phyloP scores from a whole-genome alignment of 75 land plant genomes.

The Pinus taeda region DNA sequence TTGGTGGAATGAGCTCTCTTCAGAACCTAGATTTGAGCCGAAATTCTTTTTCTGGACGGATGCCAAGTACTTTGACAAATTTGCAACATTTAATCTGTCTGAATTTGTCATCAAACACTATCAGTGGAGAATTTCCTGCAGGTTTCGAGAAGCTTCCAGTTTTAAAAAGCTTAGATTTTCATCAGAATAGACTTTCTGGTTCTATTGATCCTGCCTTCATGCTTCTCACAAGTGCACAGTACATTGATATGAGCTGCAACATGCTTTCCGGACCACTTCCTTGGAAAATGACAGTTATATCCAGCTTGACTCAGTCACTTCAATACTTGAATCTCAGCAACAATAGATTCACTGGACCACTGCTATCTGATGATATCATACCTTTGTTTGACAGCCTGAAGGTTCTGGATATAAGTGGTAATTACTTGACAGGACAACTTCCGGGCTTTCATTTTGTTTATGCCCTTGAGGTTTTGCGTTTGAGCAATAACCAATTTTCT shows the following conservation, averaged over 20 bases:
- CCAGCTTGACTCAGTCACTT: conserved; percentile 40
- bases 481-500: conserved; percentile 68
- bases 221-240: conserved; percentile 40
- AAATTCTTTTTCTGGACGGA: conserved; percentile 59
- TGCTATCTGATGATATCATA: conserved; percentile 37
- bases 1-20: conserved; percentile 48
- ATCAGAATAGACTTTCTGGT: conserved; percentile 62
- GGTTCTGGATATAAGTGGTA: conserved; percentile 84
- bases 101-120: conserved; percentile 66
- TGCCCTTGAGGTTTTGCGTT: conserved; percentile 65
- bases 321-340: conserved; percentile 75
- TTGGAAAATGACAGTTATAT: conserved; percentile 28
- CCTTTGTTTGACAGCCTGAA: conserved; percentile 55
- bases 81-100: conserved; percentile 47
- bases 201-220: conserved; percentile 39
- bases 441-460: conserved; percentile 81
- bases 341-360: conserved; percentile 63
- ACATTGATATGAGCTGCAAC: conserved; percentile 79
- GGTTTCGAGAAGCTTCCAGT: conserved; percentile 37
- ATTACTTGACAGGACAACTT: conserved; percentile 73
- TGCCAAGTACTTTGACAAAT: conserved; percentile 47
- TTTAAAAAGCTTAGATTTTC: conserved; percentile 56
- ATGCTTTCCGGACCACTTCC: conserved; percentile 37
- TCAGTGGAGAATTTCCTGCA: conserved; percentile 46
- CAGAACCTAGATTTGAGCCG: conserved; percentile 65